Evolutionary conservation across 2,329 filamentous ascomycete genomes (phyloP), one percentile per base, ranked within the genome.

Genomic region (Cytospora paraplurivora): DNA sequence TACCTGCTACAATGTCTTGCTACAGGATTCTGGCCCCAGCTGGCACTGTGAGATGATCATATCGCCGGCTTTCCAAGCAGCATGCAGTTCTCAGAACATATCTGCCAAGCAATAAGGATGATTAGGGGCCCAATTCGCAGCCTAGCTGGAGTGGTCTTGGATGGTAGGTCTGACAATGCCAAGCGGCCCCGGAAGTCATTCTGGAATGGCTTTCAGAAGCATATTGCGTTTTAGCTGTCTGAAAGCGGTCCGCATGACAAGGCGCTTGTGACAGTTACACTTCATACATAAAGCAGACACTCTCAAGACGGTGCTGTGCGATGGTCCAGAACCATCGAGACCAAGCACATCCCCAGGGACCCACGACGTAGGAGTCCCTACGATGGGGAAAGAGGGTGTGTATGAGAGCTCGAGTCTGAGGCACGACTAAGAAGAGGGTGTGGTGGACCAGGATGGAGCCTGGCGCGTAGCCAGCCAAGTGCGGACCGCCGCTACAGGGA

Each of bases 321-420:
- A 58, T 54, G 61, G 62, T 64, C 64, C 64, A 64, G 62, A 56
- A 56, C 37, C 56, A 51, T 35, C 38, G 47, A 56, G 57, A 53
- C 56, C 62, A 62, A 49, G 49, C 52, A 33, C 41, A 56, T 51
- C 50, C 37, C 56, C 56, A 47, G 35, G 44, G 11, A 10, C 44
- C n/a, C 49, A 50, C 21, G 35, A n/a, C 37, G 35, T 27, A 62
- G 44, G 21, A 50, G 44, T 53, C 17, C 47, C 51, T 50, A 35
- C 50, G 27, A 47, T 50, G 44, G 49, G 32, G 19, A n/a, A 52
- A 63, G 64, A 66, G 61, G 61, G 62, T 66, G 64, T 63, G 61
- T 33, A 55, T 41, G 62, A 60, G 55, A 55, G 56, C 56, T 63
- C 59, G 60, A 65, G 63, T 63, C 55, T 65, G 49, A 65, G 56